Conservation (phyloP, 495 filamentous ascomycete genomes). For the Choiromyces venosus region DNA sequence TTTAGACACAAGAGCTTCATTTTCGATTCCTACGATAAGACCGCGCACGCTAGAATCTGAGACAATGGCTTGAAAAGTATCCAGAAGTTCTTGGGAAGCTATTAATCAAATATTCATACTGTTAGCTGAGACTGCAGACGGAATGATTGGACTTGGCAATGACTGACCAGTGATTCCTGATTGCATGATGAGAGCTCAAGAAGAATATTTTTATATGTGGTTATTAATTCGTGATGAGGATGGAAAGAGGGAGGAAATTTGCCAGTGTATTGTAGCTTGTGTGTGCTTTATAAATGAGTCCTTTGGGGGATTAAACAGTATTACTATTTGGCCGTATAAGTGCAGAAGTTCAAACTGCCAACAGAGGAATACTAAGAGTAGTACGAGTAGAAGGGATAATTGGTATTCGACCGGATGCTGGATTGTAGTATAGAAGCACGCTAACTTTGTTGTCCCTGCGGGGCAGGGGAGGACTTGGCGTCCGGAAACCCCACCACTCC, state of each 20-base stretch:
- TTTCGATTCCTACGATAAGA: slow-evolving; percentile 70
- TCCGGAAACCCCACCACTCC: background rate
- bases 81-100: slow-evolving; percentile 83
- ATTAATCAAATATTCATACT: slow-evolving; percentile 8
- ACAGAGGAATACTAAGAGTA: background rate
- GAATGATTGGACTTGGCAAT: slow-evolving; percentile 6
- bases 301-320: background rate
- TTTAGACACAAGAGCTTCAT: slow-evolving; percentile 66
- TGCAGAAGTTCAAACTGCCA: background rate
- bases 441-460: background rate
- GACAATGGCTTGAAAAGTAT: slow-evolving; percentile 71
- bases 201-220: background rate
- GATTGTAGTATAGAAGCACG: background rate
- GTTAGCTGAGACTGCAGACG: slow-evolving; percentile 15
- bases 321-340: background rate
- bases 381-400: background rate
- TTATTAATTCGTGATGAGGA: background rate
- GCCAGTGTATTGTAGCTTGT: background rate
- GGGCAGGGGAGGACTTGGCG: background rate
- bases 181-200: slow-evolving; percentile 57
- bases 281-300: background rate
- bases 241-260: background rate
- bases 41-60: slow-evolving; percentile 62
- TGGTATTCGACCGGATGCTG: background rate
- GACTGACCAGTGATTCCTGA: slow-evolving; percentile 74